Percentiles rank a stretch among this genome's conserved stretches.
phyloP scores from a whole-genome alignment of 2,329 filamentous ascomycete genomes.

The Aureobasidium musti region DNA sequence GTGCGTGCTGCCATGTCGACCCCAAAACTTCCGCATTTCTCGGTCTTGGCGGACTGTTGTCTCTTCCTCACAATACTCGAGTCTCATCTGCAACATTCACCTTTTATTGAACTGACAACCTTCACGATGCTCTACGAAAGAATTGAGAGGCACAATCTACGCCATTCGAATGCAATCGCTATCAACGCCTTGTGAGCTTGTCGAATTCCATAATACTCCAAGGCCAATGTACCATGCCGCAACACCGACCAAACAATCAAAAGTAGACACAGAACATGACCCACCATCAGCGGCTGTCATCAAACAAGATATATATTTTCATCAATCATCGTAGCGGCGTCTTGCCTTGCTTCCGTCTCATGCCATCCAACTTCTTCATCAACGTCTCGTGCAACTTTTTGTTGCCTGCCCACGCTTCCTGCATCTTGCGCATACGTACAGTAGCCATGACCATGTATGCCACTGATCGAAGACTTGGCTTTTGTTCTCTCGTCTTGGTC shows the following conservation, averaged over 20 bases:
- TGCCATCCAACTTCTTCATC: constrained; percentile 50
- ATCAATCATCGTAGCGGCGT: constrained; percentile 27
- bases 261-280: constrained; percentile 4
- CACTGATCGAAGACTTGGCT: constrained; percentile 52
- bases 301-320: constrained; percentile 19
- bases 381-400: constrained; percentile 53
- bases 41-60: constrained; percentile 4
- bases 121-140: background rate
- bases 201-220: background rate
- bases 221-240: background rate
- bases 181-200: background rate
- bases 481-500: constrained; percentile 47
- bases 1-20: background rate
- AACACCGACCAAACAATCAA: background rate
- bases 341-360: constrained; percentile 40
- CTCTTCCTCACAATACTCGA: background rate
- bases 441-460: constrained; percentile 53
- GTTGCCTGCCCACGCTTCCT: constrained; percentile 53
- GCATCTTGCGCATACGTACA: constrained; percentile 54
- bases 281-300: background rate
- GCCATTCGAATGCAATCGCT: background rate
- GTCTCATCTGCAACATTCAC: too few species aligned
- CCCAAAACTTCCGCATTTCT: constrained; percentile 6
- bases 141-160: background rate
- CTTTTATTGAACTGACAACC: too few species aligned